These are phyloP conservation scores for Neurospora sp. DNA, from an alignment of 495 filamentous ascomycete species.

Conservation along the genomic window DNA sequence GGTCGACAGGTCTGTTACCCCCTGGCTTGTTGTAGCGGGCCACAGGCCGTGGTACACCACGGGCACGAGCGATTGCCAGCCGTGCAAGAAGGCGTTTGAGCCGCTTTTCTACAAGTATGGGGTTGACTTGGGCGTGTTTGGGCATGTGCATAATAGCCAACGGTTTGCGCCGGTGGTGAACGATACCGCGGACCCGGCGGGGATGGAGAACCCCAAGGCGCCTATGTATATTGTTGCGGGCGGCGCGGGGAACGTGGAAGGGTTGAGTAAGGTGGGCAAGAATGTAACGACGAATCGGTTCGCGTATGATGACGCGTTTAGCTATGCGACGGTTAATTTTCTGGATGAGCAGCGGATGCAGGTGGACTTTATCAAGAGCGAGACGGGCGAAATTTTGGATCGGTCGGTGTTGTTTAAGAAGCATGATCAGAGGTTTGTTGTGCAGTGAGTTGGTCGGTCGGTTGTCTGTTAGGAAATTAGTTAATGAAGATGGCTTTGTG, in stretches of 20 bases:
- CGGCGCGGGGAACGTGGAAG: conserved; percentile 34
- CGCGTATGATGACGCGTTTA: conserved; percentile 46
- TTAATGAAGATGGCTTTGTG: neutral
- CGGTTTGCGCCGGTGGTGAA: conserved; percentile 26
- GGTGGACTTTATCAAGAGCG: conserved; percentile 35
- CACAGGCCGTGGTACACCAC: conserved; percentile 53
- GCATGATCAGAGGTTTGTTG: conserved; percentile 40
- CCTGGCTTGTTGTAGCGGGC: conserved; percentile 50
- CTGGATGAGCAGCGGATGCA: conserved; percentile 20
- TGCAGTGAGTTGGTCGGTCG: conserved; percentile 20
- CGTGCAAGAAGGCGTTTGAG: conserved; percentile 51
- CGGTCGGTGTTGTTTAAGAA: conserved; percentile 42
- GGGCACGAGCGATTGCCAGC: conserved; percentile 30
- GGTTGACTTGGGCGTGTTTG: conserved; percentile 52
- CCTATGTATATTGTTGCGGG: conserved; percentile 48
- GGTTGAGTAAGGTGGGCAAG: conserved; percentile 26
- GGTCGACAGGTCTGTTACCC: conserved; percentile 39
- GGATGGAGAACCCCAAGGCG: conserved; percentile 41
- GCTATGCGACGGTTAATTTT: conserved; percentile 36
- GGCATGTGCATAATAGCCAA: conserved; percentile 44
- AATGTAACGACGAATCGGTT: conserved; percentile 40
- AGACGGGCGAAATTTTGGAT: conserved; percentile 43
- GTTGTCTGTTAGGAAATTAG: neutral
- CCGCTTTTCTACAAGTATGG: conserved; percentile 47
- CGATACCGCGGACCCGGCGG: conserved; percentile 32